These are phyloP conservation scores for Bacidia rubella DNA, from an alignment of 495 filamentous ascomycete species.

Conservation along the genomic window DNA sequence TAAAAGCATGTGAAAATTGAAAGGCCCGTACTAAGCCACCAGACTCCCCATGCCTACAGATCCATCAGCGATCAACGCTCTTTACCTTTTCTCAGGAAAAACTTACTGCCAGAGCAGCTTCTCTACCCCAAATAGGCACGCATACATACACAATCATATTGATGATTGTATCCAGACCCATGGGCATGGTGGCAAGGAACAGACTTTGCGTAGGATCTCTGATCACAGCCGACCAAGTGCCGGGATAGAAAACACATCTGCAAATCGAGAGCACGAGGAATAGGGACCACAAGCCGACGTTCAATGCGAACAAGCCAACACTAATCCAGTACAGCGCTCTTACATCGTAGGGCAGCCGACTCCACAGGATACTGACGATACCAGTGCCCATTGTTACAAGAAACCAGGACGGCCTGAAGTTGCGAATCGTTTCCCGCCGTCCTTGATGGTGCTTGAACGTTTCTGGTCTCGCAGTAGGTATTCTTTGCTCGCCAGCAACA, in stretches of 20 bases:
- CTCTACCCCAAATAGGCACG: constrained; percentile 38
- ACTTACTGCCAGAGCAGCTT: constrained; percentile 20
- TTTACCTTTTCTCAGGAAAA: neutral
- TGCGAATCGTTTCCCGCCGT: no score
- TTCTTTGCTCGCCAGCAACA: no score
- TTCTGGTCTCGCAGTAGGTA: no score
- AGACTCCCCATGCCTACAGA: constrained; percentile 36
- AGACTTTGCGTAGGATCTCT: constrained; percentile 44
- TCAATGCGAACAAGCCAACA: constrained; percentile 39
- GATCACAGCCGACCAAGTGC: constrained; percentile 43
- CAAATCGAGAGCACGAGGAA: constrained; percentile 34
- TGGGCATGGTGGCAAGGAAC: constrained; percentile 49
- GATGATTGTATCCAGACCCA: constrained; percentile 49
- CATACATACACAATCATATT: constrained; percentile 44
- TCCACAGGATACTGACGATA: constrained; percentile 46
- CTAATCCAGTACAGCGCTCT: constrained; percentile 40
- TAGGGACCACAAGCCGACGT: constrained; percentile 37
- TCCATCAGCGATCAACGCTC: neutral
- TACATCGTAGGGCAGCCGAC: constrained; percentile 43
- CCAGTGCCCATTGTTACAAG: constrained; percentile 52
- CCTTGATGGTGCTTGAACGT: no score
- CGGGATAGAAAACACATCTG: constrained; percentile 44
- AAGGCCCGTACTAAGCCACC: constrained; percentile 44
- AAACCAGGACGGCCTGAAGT: no score
- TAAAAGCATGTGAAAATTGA: constrained; percentile 36